Evolutionary conservation across 1,139 yeast species (phyloP).

Genomic region (Geotrichum bryndzae): DNA sequence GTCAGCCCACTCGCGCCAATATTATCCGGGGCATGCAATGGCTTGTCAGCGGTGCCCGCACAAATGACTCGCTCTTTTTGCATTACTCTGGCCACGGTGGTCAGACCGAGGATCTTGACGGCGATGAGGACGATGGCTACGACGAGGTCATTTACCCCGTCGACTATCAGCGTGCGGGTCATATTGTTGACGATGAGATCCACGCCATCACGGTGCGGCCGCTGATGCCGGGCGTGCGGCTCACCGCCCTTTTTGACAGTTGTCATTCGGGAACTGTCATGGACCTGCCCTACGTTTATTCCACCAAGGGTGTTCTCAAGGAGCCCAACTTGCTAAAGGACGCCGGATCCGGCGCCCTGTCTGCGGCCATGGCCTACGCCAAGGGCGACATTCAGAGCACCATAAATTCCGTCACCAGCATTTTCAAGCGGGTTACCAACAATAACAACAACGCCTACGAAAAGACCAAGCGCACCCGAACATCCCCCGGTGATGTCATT

Average conservation of each 20-base stretch:
- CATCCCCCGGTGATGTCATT: constrained; percentile 84
- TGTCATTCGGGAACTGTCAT: constrained; percentile 92
- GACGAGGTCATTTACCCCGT: constrained; percentile 92
- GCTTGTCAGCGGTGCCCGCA: constrained; percentile 75
- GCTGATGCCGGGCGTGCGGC: constrained; percentile 73
- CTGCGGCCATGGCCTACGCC: constrained; percentile 67
- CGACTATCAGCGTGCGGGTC: constrained; percentile 70
- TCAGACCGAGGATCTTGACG: constrained; percentile 67
- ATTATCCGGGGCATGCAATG: constrained; percentile 85
- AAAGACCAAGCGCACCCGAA: constrained; percentile 49
- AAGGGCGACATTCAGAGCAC: constrained; percentile 61
- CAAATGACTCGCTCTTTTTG: constrained; percentile 61
- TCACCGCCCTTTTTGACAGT: constrained; percentile 85
- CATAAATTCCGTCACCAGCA: constrained; percentile 42
- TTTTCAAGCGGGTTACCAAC: constrained; percentile 45
- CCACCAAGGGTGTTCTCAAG: constrained; percentile 85
- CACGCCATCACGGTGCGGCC: constrained; percentile 76
- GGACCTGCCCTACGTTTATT: constrained; percentile 82
- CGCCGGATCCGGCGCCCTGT: constrained; percentile 69
- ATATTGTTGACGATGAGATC: constrained; percentile 76
- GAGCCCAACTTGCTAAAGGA: constrained; percentile 85
- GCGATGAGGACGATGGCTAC: constrained; percentile 85
- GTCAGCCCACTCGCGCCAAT: constrained; percentile 71
- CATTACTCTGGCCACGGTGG: constrained; percentile 97
- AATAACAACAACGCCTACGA: constrained; percentile 39